Base-by-base conservation (phyloP, 2,329 filamentous ascomycete genomes). In the Aspergillus cejpii region DNA sequence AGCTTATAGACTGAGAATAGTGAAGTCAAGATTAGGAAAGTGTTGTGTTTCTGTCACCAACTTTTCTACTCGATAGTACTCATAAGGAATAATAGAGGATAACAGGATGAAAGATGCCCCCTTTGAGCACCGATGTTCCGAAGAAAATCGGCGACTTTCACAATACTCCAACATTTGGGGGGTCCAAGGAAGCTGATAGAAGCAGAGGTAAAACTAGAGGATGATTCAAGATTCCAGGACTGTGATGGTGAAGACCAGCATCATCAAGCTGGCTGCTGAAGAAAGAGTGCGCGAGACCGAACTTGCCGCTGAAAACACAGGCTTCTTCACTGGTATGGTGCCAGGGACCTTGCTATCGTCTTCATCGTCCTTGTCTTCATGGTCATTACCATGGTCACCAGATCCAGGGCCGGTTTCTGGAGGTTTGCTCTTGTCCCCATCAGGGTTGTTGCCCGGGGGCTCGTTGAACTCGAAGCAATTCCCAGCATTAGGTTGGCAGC, bases 401-500 rank as follows among this genome's bases (percentile, higher is more conserved):
- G 31, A 17, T 17, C 31, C 31, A 10, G 31, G 31, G 7, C 5
- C 5, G 31, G 31, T 5, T 2, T 10, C 11, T 12, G 31, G 26
- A 0, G 56, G 47, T 6, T 56, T 52, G 49, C 48, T 6, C 17
- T 11, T 20, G 24, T 28, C 39, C 10, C 33, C 37, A 28, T 20
- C 10, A 4, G 31, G 15, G 31, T 34, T 17, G 17, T 34, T 19
- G 31, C 17, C 14, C 7, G 17, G 17, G 5, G 41, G 44, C 26
- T 50, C 44, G 24, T 19, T 12, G 8, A 24, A 41, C 37, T 29
- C 39, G 3, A 55, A 38, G 27, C 64, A 67, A 37, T 59, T 53
- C 5, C 65, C 64, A 19, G 55, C 51, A 24, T 59, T 49, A 20
- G 54, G 47, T 37, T 59, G 59, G 40, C 65, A 68, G 14, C 63